These are phyloP conservation scores for Rhizopus sp. DNA, from an alignment of 371 early-diverging fungal genomes.

Conservation along the genomic window DNA sequence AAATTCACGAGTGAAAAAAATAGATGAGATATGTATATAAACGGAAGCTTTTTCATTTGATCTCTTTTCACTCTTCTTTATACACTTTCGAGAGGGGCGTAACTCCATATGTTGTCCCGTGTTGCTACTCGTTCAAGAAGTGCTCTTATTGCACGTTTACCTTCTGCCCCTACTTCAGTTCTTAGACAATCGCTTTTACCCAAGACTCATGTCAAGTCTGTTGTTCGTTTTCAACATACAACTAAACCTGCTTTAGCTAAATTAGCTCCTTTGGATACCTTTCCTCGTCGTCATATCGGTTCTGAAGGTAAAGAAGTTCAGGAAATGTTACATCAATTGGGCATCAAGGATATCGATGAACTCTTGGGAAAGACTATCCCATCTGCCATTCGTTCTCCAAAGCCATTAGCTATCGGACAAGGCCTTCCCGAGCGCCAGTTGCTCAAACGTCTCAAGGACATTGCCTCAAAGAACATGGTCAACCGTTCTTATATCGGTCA, in stretches of 20 bases:
- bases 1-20: constrained; percentile 16
- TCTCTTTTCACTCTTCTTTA: constrained; percentile 14
- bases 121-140: constrained; percentile 31
- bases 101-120: constrained; percentile 34
- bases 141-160: constrained; percentile 17
- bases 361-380: constrained; percentile 86
- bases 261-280: constrained; percentile 69
- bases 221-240: constrained; percentile 35
- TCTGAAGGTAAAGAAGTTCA: constrained; percentile 72
- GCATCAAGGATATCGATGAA: constrained; percentile 77
- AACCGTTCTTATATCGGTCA: constrained; percentile 92
- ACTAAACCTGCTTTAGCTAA: constrained; percentile 38
- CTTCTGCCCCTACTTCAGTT: constrained; percentile 14
- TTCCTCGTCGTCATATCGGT: constrained; percentile 90
- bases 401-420: constrained; percentile 64
- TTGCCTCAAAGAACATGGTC: constrained; percentile 90
- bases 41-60: background rate
- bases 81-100: constrained; percentile 4
- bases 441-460: constrained; percentile 72
- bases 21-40: background rate
- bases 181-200: constrained; percentile 6
- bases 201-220: constrained; percentile 11
- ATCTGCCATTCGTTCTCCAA: constrained; percentile 71
- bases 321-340: constrained; percentile 80
- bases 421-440: constrained; percentile 84